Evolutionary conservation across 2,329 filamentous ascomycete species (phyloP).

Genomic region (Verticillium isaacii): DNA sequence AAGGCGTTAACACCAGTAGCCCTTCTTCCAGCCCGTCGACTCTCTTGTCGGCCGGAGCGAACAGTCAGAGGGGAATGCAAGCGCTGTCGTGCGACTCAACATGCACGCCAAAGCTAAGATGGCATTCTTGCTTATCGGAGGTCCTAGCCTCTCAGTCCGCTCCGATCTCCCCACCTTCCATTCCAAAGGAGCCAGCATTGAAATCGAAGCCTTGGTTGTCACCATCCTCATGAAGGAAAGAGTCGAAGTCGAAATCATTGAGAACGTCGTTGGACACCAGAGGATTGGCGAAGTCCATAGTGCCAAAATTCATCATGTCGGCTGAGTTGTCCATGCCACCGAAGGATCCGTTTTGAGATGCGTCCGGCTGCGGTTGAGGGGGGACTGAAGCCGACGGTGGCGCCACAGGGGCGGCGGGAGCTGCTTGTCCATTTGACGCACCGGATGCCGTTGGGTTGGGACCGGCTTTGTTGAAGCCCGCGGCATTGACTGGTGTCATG

Average conservation of each 20-base stretch:
- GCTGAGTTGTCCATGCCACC: constrained; percentile 27
- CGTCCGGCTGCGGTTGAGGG: constrained; percentile 41
- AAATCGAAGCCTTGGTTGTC: constrained; percentile 51
- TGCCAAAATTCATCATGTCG: constrained; percentile 41
- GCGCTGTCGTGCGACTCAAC: background rate
- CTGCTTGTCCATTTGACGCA: constrained; percentile 19
- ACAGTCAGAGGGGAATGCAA: background rate
- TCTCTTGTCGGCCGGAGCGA: background rate
- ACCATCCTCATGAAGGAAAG: constrained; percentile 56
- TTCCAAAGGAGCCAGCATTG: constrained; percentile 41
- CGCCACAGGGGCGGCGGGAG: constrained; percentile 22
- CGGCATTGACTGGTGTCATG: constrained; percentile 52
- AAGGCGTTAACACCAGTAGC: background rate
- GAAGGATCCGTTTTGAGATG: constrained; percentile 37
- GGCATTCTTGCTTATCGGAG: background rate
- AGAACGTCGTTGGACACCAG: constrained; percentile 51
- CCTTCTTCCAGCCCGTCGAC: background rate
- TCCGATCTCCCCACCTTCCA: constrained; percentile 55
- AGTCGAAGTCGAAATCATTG: constrained; percentile 64
- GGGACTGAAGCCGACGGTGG: constrained; percentile 37
- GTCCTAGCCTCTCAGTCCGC: constrained; percentile 38
- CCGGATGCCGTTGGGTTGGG: constrained; percentile 33
- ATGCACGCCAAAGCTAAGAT: background rate
- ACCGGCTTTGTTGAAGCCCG: constrained; percentile 43
- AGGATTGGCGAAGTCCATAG: constrained; percentile 53